Conservation (phyloP, 2,329 filamentous ascomycete species). For the Colletotrichum zoysiae region DNA sequence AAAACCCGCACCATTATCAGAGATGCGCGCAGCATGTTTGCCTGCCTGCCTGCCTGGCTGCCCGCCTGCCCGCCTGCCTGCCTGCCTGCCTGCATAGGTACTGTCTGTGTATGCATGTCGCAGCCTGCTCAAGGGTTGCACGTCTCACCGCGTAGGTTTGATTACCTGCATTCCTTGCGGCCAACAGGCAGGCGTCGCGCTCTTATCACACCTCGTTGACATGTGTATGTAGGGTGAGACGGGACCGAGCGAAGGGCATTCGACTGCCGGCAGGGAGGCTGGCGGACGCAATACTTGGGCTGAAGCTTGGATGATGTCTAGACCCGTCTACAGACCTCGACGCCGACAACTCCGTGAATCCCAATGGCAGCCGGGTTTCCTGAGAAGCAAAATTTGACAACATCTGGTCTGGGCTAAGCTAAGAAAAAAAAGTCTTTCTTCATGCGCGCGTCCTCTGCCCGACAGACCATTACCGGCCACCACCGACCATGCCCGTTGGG, state of each 20-base stretch:
- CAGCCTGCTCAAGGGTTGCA: slow-evolving; percentile 3
- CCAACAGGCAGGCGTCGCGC: slow-evolving; percentile 3
- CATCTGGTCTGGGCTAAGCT: not conserved
- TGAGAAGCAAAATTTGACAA: not conserved
- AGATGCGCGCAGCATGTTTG: not conserved
- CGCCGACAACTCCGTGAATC: slow-evolving; percentile 1
- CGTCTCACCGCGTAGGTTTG: slow-evolving; percentile 6
- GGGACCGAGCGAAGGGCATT: slow-evolving; percentile 6
- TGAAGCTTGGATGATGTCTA: slow-evolving; percentile 6
- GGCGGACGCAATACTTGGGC: not conserved
- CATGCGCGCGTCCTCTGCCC: not conserved
- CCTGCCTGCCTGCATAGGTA: slow-evolving; percentile 1
- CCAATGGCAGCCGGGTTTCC: too few species aligned
- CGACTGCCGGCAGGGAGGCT: slow-evolving; percentile 10
- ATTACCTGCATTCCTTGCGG: slow-evolving; percentile 1
- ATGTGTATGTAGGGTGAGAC: not conserved
- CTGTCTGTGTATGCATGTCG: not conserved
- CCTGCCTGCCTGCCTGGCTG: slow-evolving; percentile 3
- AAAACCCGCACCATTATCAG: not conserved
- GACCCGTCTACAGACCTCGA: slow-evolving; percentile 4
- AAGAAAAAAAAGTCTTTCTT: not conserved
- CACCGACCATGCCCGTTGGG: not conserved
- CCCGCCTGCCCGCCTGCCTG: slow-evolving; percentile 4
- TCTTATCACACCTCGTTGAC: not conserved
- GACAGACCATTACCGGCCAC: not conserved